A percentile compares a stretch with the other conserved stretches of the same genome.
These are phyloP conservation scores for Fusarium sublunatum DNA, from an alignment of 2,329 filamentous ascomycete species.

Conservation along the genomic window DNA sequence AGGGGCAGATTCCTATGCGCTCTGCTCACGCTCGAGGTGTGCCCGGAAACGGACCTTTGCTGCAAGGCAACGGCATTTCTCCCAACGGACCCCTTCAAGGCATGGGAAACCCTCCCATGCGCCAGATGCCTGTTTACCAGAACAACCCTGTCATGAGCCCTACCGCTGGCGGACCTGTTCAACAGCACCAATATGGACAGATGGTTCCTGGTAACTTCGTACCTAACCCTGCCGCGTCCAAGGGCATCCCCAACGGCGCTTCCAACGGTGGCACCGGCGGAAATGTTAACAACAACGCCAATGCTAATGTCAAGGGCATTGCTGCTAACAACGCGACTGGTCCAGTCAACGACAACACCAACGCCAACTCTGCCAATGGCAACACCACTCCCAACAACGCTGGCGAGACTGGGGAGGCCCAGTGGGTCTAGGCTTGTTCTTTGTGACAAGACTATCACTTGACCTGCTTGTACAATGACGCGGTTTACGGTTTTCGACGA, in stretches of 20 bases:
- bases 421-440: slow-evolving; percentile 54
- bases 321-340: slow-evolving; percentile 17
- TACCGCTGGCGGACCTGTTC: slow-evolving; percentile 40
- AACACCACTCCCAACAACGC: slow-evolving; percentile 19
- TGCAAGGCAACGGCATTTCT: slow-evolving; percentile 46
- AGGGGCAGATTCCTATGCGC: slow-evolving; percentile 65
- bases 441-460: slow-evolving; percentile 37
- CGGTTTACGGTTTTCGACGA: slow-evolving; percentile 40
- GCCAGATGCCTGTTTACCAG: slow-evolving; percentile 53
- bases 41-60: slow-evolving; percentile 54
- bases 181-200: slow-evolving; percentile 48
- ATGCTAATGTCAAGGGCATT: slow-evolving; percentile 30
- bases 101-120: slow-evolving; percentile 40
- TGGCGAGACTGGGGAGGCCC: slow-evolving; percentile 50
- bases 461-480: slow-evolving; percentile 52
- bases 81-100: slow-evolving; percentile 41
- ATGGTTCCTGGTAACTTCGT: slow-evolving; percentile 45
- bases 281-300: slow-evolving; percentile 31
- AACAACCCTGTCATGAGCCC: slow-evolving; percentile 48
- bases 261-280: slow-evolving; percentile 2
- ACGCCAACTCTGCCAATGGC: slow-evolving; percentile 14
- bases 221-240: slow-evolving; percentile 26
- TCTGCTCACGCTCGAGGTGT: slow-evolving; percentile 57
- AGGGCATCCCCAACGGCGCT: slow-evolving; percentile 4
- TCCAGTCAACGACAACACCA: slow-evolving; percentile 37